Base-by-base conservation (phyloP, 352 stramenopile genomes). In the Globisporangium cystogenes region DNA sequence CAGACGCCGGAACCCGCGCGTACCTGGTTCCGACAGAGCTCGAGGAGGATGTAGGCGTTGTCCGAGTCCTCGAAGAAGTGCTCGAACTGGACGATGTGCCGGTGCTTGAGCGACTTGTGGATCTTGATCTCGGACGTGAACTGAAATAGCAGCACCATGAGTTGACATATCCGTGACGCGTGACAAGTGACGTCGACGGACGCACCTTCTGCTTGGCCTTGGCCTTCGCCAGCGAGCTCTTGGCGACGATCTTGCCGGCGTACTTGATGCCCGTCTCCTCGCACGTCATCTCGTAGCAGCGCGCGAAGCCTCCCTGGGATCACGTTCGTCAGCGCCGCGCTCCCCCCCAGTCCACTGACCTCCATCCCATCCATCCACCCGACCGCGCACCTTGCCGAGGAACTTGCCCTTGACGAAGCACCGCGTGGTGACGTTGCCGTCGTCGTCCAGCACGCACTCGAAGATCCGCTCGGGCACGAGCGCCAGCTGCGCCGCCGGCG, bases 91-190 rank as follows among this genome's bases (percentile, higher is more conserved):
- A 98, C 97, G 54, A 99, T 75, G 51, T 98, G 82, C 14, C 74
- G 66, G 62, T 99, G 97, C 51, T 96, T 87, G 49, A 99, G 82
- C 23, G 82, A 88, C 51, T 97, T 90, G 82, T 99, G 97, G 64
- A 99, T 99, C 70, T 98, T 98, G 70, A 99, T 99, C 67, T 99
- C 97, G 18, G 92, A 97, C 37, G 82, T 89, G 68, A 95, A 92
- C 80, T 90, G 67, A 3, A 49, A 11, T 18, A 7, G 10, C 35
- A 4, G 5, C 6, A 23, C 18, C 2, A 26, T 45, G 20, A 45
- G 40, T 45, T 23, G 23, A 45, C n/a, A 27, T 45, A 39, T 39
- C 33, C 14, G 18, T 3, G 6, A 16, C n/a, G n/a, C 3, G 21
- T 7, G 5, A 16, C 2, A 14, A 21, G 15, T 3, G 18, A 7